Base-by-base conservation (phyloP, 192 early-diverging fungal genomes). In the Coemansia sp. region DNA sequence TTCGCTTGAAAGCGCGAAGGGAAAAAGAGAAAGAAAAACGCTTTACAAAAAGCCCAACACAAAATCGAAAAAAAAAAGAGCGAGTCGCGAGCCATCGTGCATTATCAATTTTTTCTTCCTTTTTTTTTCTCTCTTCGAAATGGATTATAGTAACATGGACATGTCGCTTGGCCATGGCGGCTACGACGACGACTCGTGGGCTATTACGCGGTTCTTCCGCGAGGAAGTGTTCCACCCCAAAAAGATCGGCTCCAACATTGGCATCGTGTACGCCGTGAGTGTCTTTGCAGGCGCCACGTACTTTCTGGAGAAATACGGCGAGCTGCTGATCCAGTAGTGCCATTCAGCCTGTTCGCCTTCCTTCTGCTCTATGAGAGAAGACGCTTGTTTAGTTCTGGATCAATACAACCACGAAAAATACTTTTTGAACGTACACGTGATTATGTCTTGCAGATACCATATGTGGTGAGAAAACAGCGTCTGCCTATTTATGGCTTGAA, bases 241-340 rank as follows among this genome's bases (percentile, higher is more conserved):
- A 26, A 78, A 71, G 58, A 14, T 71, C 38, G 49, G 48, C 36
- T 51, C 60, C 31, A 78, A 78, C 54, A 28, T 78, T n/a, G 61
- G 62, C 49, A 62, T 78, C 20, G 39, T 71, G 45, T 78, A 78
- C 62, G 75, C 69, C 50, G 75, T 62, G 5, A 39, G 69, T 49
- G 75, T 71, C 40, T 78, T 78, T 61, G 75, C 69, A 32, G 69
- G 75, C 3, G 75, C 64, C 17, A 65, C 71, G 38, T 71, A 61
- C 69, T 78, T 71, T 64, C 42, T 78, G 61, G 69, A 71, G 48
- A 46, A 64, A 37, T 71, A 52, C 31, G 64, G 69, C 48, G 69
- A 78, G 53, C 56, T 78, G 34, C 69, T 78, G 8, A 39, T 78
- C 30, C 68, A 76, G 56, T 76, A 66, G 17, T 18, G 9, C 11